Base-by-base conservation (phyloP, 1,139 yeast species). In the Pichia sp. region DNA sequence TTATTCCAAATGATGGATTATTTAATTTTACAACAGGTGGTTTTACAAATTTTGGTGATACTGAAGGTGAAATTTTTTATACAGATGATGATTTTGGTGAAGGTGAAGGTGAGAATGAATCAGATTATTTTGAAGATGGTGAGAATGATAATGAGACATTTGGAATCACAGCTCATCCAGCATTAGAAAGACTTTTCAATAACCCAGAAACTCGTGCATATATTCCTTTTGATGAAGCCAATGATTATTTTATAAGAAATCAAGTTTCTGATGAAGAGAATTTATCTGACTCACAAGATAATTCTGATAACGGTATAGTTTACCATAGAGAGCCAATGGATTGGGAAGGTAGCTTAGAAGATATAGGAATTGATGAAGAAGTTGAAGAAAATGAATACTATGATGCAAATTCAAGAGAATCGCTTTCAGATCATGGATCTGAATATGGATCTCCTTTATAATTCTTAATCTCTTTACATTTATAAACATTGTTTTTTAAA, bases 1-100 rank as follows among this genome's bases (percentile, higher is more conserved):
- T 32, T n/a, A 21, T 32, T 18, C 32, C 32, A 14, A 30, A 30
- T 30, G 21, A 30, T 30, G 32, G 34, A 24, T 28, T 15, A 10
- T 11, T 14, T 19, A 10, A 30, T 11, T 25, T 18, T 31, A 38
- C 34, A 21, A 36, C 35, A 8, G 36, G 31, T 25, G 43, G 30
- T 2, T 28, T 21, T 26, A 18, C 32, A 10, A 18, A 18, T 30
- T 17, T 18, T 10, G 21, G 6, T 9, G 32, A 30, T 10, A 14
- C 18, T 30, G 37, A 25, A n/a, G 34, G 28, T 19, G 38, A n/a
- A 6, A 31, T 35, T 26, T 15, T n/a, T 4, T 25, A 12, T 30
- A 30, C 31, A 5, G 31, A 28, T 20, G 41, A 14, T 8, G 20
- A 18, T 18, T 20, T 11, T 17, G 32, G 11, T 10, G 21, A 18